phyloP scores from a whole-genome alignment of 306 rosid genomes.

The Fragaria iinumae region DNA sequence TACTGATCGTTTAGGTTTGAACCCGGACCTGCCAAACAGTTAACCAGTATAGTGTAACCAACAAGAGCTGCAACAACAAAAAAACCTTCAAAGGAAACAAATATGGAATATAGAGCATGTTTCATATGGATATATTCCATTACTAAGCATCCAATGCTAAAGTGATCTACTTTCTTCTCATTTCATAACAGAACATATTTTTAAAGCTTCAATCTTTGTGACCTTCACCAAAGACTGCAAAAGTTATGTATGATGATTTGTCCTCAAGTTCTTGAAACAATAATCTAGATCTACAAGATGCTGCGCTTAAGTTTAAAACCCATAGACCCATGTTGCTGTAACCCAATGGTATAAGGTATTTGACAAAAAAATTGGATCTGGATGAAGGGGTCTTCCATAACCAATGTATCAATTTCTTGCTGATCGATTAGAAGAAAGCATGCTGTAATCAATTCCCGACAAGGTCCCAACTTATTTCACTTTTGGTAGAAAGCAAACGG shows the following conservation, averaged over 20 bases:
- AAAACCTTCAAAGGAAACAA: not conserved
- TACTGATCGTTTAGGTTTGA: conserved; percentile 73
- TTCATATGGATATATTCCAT: not conserved
- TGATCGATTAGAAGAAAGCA: not conserved
- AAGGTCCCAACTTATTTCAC: not conserved
- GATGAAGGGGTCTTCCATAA: not conserved
- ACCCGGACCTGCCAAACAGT: conserved; percentile 65
- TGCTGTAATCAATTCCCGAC: not conserved
- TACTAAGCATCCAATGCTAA: not conserved
- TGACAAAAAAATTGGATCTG: not conserved
- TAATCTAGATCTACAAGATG: not conserved
- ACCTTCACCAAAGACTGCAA: not conserved
- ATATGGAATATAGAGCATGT: not conserved
- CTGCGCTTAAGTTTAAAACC: not conserved
- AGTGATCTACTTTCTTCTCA: conserved; percentile 1
- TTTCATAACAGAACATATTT: not conserved
- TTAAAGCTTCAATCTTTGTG: not conserved
- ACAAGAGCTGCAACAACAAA: not conserved
- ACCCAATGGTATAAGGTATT: not conserved
- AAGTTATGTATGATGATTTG: not conserved
- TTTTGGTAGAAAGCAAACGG: not conserved
- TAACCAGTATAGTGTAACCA: conserved; percentile 14
- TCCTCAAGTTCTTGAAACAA: not conserved
- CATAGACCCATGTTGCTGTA: not conserved
- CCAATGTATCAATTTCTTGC: not conserved